These are phyloP conservation scores for Stachybotrys chartarum DNA, from an alignment of 2,329 filamentous ascomycete species.

Conservation along the genomic window DNA sequence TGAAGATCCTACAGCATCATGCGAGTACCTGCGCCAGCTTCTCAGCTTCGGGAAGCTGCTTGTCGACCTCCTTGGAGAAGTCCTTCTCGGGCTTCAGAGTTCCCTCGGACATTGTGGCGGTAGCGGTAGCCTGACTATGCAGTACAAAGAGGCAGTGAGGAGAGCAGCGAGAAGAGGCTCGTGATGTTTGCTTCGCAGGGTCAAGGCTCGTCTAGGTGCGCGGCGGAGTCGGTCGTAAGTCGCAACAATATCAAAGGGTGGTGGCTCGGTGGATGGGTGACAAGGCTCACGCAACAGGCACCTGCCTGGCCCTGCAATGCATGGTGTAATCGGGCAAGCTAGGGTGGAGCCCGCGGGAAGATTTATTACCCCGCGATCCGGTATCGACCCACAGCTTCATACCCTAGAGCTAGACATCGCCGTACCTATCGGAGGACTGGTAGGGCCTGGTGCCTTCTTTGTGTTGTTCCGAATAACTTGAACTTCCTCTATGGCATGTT, in stretches of 20 bases:
- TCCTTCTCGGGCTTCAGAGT: constrained; percentile 94
- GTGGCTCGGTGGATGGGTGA: constrained; percentile 19
- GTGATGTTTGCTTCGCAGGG: no score
- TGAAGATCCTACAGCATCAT: not conserved
- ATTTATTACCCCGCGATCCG: not conserved
- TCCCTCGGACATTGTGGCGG: constrained; percentile 66
- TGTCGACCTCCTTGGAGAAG: constrained; percentile 93
- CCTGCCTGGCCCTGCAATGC: constrained; percentile 20
- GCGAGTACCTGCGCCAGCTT: constrained; percentile 68
- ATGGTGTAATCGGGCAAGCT: not conserved
- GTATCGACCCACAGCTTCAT: not conserved
- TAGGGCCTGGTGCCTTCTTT: no score
- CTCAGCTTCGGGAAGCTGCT: constrained; percentile 84
- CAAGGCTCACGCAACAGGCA: constrained; percentile 29
- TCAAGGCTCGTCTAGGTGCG: no score
- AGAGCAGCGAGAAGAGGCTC: not conserved
- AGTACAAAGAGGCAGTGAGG: constrained; percentile 3
- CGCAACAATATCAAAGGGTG: not conserved
- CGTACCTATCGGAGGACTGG: no score
- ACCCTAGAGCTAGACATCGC: not conserved
- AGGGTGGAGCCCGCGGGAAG: not conserved
- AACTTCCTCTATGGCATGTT: no score
- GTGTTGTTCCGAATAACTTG: no score
- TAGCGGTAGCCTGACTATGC: not conserved
- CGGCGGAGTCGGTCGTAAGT: no score